phyloP scores from a whole-genome alignment of 2,329 filamentous ascomycete genomes.

The Hypoxylon sp. region DNA sequence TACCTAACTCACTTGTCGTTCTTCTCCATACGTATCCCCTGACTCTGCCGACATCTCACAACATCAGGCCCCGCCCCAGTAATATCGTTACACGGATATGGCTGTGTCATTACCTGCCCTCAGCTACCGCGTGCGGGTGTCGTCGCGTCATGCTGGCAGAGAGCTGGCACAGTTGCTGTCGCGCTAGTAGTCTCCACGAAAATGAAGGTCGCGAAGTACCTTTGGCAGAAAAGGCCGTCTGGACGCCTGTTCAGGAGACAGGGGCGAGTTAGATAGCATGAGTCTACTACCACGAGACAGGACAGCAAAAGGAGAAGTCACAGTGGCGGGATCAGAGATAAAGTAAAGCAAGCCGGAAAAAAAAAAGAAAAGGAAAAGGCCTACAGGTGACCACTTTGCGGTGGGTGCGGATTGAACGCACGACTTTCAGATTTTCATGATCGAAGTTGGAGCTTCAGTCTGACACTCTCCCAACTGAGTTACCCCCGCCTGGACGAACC shows the following conservation, averaged over 20 bases:
- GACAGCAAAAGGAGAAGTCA: too few relatives aligned
- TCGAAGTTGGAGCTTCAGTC: conserved; percentile 35
- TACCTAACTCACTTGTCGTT: too few relatives aligned
- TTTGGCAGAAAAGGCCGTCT: too few relatives aligned
- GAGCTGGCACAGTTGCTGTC: neutral
- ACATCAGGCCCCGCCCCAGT: neutral
- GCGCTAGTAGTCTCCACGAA: too few relatives aligned
- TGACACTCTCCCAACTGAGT: conserved; percentile 37
- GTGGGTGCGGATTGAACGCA: conserved; percentile 35
- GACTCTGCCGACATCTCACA: neutral
- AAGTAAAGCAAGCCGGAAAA: neutral
- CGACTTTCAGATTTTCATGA: conserved; percentile 32
- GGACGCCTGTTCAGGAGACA: too few relatives aligned
- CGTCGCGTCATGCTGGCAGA: neutral
- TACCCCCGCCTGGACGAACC: conserved; percentile 21
- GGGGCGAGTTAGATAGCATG: too few relatives aligned
- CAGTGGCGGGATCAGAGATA: too few relatives aligned
- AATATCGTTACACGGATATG: neutral
- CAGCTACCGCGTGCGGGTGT: neutral
- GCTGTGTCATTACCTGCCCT: neutral
- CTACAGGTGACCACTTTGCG: conserved; percentile 5
- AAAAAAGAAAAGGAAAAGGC: neutral
- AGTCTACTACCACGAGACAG: too few relatives aligned
- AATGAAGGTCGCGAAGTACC: too few relatives aligned
- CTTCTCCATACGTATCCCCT: too few relatives aligned